Conservation (phyloP, 139 green algal genomes). For the Micractinium conductrix region DNA sequence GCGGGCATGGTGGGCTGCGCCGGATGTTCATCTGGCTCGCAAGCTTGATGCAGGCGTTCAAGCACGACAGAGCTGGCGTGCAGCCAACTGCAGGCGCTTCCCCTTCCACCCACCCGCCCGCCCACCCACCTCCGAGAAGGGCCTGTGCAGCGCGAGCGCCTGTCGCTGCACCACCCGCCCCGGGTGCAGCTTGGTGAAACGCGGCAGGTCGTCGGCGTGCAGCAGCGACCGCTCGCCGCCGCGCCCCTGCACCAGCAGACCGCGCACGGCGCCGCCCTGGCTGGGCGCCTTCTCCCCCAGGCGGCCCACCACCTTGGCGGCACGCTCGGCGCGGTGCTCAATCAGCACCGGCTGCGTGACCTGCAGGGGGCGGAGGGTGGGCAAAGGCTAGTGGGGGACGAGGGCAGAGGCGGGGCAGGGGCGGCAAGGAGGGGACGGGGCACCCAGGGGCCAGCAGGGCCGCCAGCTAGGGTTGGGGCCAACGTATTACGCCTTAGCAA, state of each 20-base stretch:
- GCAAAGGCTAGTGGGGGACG: no score
- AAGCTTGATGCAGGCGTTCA: no score
- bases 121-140: constrained; percentile 63
- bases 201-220: constrained; percentile 83
- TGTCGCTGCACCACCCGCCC: constrained; percentile 85
- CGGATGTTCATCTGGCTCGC: no score
- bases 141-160: constrained; percentile 64
- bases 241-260: constrained; percentile 75
- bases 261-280: constrained; percentile 56
- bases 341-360: constrained; percentile 69
- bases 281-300: constrained; percentile 69
- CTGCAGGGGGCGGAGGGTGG: no score
- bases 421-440: no score
- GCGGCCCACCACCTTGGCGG: constrained; percentile 70
- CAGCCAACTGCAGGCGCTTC: no score
- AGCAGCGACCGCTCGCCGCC: constrained; percentile 71
- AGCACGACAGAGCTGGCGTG: no score
- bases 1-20: no score
- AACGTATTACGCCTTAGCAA: no score
- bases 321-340: constrained; percentile 68
- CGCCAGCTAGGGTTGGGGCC: no score
- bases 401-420: no score
- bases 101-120: not conserved
- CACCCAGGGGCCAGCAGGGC: no score
- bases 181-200: constrained; percentile 87